Conservation (phyloP, 768 basidiomycete genomes). For the Leccinum variicolor region DNA sequence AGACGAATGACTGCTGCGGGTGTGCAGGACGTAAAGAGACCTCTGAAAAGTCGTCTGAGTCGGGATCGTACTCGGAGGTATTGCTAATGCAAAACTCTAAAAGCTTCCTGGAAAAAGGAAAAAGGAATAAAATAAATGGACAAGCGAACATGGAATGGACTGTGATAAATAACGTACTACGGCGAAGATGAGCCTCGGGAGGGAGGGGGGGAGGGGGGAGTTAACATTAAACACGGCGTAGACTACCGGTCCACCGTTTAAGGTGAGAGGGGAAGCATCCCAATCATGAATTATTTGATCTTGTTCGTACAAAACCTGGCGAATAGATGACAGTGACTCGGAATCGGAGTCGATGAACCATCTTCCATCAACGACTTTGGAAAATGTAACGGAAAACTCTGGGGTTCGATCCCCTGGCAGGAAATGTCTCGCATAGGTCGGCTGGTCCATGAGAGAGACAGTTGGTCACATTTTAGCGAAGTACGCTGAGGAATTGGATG, state of each 20-base stretch:
- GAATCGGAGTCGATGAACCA: background rate
- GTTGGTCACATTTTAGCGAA: background rate
- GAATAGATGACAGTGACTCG: background rate
- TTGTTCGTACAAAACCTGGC: background rate
- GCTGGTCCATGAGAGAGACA: background rate
- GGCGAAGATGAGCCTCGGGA: no score
- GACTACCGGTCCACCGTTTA: background rate
- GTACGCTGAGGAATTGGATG: background rate
- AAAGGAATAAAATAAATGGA: no score
- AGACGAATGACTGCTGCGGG: conserved; percentile 90
- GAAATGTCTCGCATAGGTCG: background rate
- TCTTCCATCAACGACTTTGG: background rate
- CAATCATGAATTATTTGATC: background rate
- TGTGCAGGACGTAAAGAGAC: conserved; percentile 89
- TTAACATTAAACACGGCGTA: background rate
- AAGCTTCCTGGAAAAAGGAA: background rate
- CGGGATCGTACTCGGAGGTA: background rate
- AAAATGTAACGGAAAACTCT: background rate
- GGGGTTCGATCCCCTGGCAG: background rate
- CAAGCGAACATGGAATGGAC: background rate
- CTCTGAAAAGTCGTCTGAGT: no score
- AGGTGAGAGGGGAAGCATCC: background rate
- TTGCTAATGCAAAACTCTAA: background rate
- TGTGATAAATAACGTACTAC: background rate
- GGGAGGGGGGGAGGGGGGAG: background rate